Conservation (phyloP, 1,139 yeast genomes). For the Yamadazyma triangularis region DNA sequence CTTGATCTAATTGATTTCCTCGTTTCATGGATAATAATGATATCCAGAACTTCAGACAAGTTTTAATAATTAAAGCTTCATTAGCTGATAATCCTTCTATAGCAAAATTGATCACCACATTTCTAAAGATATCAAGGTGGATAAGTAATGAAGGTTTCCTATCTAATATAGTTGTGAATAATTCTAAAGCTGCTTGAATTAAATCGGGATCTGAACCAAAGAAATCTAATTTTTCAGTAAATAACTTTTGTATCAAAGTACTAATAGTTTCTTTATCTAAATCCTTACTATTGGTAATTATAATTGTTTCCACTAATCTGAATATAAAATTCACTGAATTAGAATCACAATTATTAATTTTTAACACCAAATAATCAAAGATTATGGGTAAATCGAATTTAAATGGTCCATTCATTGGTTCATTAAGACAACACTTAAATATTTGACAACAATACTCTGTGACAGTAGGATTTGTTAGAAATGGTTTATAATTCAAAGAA, state of each 20-base stretch:
- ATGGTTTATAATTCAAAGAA: constrained; percentile 32
- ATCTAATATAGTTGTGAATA: constrained; percentile 45
- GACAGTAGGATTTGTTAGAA: constrained; percentile 34
- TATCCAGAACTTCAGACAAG: constrained; percentile 65
- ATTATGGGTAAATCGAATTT: constrained; percentile 45
- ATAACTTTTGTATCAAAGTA: constrained; percentile 22
- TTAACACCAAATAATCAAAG: constrained; percentile 40
- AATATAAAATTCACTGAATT: constrained; percentile 37
- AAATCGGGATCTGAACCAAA: constrained; percentile 51
- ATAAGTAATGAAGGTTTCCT: constrained; percentile 48
- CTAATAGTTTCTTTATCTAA: constrained; percentile 26
- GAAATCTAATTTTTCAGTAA: constrained; percentile 27
- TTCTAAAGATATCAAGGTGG: constrained; percentile 24
- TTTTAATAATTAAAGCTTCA: constrained; percentile 63
- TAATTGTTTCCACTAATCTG: constrained; percentile 38
- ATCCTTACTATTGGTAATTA: constrained; percentile 27
- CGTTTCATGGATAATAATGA: constrained; percentile 48
- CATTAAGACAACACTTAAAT: constrained; percentile 53
- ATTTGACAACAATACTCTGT: constrained; percentile 56
- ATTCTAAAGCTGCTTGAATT: constrained; percentile 39
- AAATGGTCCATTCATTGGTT: constrained; percentile 53
- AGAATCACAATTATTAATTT: constrained; percentile 24
- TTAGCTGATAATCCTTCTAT: constrained; percentile 45
- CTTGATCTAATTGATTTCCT: constrained; percentile 48
- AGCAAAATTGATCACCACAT: constrained; percentile 35